phyloP scores from a whole-genome alignment of 2,329 filamentous ascomycete species.

The Calonectria multiphialidica region DNA sequence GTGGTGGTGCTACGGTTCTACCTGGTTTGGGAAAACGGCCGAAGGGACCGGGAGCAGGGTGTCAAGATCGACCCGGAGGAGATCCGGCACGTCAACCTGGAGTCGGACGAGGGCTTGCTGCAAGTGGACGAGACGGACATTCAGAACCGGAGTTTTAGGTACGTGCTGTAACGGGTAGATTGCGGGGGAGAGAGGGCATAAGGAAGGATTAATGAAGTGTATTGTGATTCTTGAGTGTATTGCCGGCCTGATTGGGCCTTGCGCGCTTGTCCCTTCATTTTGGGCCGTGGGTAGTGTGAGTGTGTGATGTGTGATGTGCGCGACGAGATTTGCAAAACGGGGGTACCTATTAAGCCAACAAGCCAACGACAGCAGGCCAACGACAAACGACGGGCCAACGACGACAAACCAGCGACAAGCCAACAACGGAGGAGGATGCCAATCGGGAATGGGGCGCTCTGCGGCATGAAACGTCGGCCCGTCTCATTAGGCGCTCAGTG shows the following conservation, averaged over 20 bases:
- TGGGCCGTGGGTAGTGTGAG: not conserved
- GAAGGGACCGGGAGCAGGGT: constrained; percentile 25
- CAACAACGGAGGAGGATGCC: not conserved
- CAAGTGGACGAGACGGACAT: constrained; percentile 30
- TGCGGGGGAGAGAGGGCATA: not conserved
- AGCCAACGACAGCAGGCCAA: no score
- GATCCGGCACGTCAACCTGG: constrained; percentile 23
- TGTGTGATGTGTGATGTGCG: no score
- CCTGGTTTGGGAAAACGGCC: constrained; percentile 43
- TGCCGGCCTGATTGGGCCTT: not conserved
- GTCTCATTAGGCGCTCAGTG: not conserved
- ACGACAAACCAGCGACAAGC: no score
- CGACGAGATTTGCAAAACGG: no score
- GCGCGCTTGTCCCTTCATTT: not conserved
- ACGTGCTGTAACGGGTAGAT: constrained; percentile 19
- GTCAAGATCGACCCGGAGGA: constrained; percentile 27
- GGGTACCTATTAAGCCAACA: no score
- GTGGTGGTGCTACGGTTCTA: constrained; percentile 16
- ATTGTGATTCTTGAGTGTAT: not conserved
- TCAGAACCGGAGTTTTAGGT: constrained; percentile 24
- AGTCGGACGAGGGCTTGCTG: constrained; percentile 15
- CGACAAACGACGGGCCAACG: no score
- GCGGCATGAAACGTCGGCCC: not conserved
- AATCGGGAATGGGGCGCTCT: not conserved
- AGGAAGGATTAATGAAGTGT: not conserved